Evolutionary conservation across 192 early-diverging fungal genomes (phyloP).

Genomic region (Spinellus fusiger): DNA sequence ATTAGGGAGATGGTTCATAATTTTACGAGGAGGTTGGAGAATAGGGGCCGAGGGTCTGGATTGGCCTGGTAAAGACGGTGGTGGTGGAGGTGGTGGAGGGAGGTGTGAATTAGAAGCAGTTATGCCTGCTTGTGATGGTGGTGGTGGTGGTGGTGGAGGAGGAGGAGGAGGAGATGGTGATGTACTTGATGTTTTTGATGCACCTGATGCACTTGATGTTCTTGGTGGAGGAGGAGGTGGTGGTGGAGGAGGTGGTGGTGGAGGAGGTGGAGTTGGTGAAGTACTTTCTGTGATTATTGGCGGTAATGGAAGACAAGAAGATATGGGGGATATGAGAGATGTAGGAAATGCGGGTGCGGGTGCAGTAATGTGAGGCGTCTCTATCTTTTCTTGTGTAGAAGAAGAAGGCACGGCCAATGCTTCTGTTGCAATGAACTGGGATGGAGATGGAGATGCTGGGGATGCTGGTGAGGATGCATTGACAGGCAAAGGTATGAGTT

Average conservation of each 20-base stretch:
- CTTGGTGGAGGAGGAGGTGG: slow-evolving; percentile 16
- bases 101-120: slow-evolving; percentile 3
- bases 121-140: slow-evolving; percentile 5
- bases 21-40: slow-evolving; percentile 4
- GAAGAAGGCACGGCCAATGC: too few relatives aligned
- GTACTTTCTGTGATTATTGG: not conserved
- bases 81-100: slow-evolving; percentile 16
- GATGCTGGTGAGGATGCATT: not conserved
- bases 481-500: too few relatives aligned
- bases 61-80: slow-evolving; percentile 12
- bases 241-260: slow-evolving; percentile 6
- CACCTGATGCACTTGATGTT: not conserved
- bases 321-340: not conserved
- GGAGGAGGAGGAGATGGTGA: not conserved
- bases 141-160: not conserved
- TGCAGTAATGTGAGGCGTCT: not conserved
- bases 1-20: slow-evolving; percentile 16
- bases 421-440: too few relatives aligned
- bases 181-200: not conserved
- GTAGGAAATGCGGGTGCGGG: not conserved
- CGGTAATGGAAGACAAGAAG: slow-evolving; percentile 14
- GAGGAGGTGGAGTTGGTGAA: slow-evolving; percentile 4
- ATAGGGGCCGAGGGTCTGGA: slow-evolving; percentile 14
- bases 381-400: too few relatives aligned
- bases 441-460: not conserved